phyloP scores from a whole-genome alignment of 1,284 basidiomycete genomes.

The Boletellus deceptivus region DNA sequence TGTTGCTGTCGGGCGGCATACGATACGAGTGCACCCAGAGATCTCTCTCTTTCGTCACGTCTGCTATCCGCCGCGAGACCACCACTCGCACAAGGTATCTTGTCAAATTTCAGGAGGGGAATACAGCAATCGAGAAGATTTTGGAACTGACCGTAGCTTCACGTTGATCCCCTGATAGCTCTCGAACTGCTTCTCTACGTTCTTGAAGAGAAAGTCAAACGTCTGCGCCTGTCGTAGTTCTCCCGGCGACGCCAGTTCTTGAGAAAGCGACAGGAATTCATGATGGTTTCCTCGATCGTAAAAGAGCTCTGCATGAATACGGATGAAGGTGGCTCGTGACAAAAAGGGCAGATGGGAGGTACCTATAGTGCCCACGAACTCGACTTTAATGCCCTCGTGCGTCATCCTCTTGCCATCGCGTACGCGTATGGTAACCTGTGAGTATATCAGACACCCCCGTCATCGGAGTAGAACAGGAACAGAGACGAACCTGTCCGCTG shows the following conservation, averaged over 20 bases:
- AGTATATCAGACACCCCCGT: slow-evolving; percentile 5
- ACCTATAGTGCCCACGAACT: slow-evolving; percentile 97
- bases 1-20: slow-evolving; percentile 97
- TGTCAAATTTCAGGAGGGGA: slow-evolving; percentile 3
- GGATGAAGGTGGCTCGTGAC: background rate
- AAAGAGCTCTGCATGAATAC: slow-evolving; percentile 67
- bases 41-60: slow-evolving; percentile 90
- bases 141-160: slow-evolving; percentile 74
- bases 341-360: slow-evolving; percentile 26
- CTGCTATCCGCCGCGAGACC: slow-evolving; percentile 87
- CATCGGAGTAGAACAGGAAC: background rate
- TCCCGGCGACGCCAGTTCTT: slow-evolving; percentile 91
- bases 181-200: slow-evolving; percentile 98
- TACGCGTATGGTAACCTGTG: slow-evolving; percentile 81
- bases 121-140: background rate
- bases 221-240: slow-evolving; percentile 95
- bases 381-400: slow-evolving; percentile 97
- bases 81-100: slow-evolving; percentile 95
- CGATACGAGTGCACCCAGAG: slow-evolving; percentile 98
- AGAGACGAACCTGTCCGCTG: slow-evolving; percentile 70
- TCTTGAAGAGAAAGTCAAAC: slow-evolving; percentile 97
- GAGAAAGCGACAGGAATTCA: slow-evolving; percentile 93
- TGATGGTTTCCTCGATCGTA: slow-evolving; percentile 97
- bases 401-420: slow-evolving; percentile 94
- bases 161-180: slow-evolving; percentile 98